Base-by-base conservation (phyloP, 2,329 filamentous ascomycete species). In the Pseudogymnoascus sp. region DNA sequence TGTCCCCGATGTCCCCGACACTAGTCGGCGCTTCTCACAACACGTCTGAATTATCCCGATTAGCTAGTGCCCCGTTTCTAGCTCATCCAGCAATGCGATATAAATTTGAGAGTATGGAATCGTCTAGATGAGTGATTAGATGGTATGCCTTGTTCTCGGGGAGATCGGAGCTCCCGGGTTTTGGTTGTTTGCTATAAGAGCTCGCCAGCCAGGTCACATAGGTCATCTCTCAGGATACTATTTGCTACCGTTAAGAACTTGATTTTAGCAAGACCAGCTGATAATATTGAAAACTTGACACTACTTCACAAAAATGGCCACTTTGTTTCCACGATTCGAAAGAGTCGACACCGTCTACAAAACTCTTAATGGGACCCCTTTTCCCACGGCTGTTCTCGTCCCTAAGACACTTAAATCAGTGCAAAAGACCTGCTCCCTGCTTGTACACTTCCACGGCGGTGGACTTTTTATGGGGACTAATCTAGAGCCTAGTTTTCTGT, bases 401-500 rank as follows among this genome's bases (percentile, higher is more conserved):
- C 38, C 38, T 3, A 40, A 40, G n/a, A 40, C 38, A 40, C 38
- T 40, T 40, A 40, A 40, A 40, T 40, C 38, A 40, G 38, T 10
- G 38, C 38, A 40, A 19, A 40, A 40, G 38, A 40, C 38, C n/a
- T 40, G 38, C 7, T n/a, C 38, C 7, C 10, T 40, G 38, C 38
- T 40, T 19, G 38, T 40, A 10, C 38, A 40, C 38, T 40, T 40
- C 19, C 38, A 40, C 7, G 38, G 38, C 5, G 38, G 38, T 19
- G 38, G 38, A n/a, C 38, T 40, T 40, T 40, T 40, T 40, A 40
- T 40, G 38, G 38, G 38, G 4, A 40, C 38, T 40, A 40, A 19
- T 19, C 38, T 40, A 40, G 38, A 40, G 38, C 38, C 38, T 40
- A 7, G 38, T 19, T 40, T 40, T 40, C 38, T 40, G 7, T 71